Evolutionary conservation across 768 basidiomycete species (phyloP), one percentile per base, ranked within the genome.

Genomic region (Leccinum broughii): DNA sequence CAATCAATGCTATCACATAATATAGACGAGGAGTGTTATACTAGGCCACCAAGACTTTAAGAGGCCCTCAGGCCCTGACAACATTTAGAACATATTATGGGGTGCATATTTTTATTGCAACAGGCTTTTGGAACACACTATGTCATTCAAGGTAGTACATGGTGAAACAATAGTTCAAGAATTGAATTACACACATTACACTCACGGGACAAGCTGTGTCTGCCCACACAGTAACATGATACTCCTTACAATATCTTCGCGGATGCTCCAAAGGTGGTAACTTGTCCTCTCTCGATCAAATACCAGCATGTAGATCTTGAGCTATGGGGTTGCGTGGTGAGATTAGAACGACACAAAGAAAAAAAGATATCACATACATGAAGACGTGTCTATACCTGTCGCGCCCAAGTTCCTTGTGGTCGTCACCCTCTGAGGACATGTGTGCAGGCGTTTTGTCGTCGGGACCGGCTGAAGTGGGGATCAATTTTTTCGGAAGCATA

Each of bases 231-330:
- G 66, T 4, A 80, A 65, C 20, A 72, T 30, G 28, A 30, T 64
- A 55, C 75, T 80, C 63, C 77, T 62, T 62, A 2, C 24, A 24
- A 24, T 80, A 81, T 54, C 85, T 80, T 58, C 84, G 77, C 35
- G 87, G 90, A 64, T 83, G 81, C 73, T 92, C 90, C 39, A 92
- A 75, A 1, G 90, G 90, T 5, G 88, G 80, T 24, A 92, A 65
- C 58, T 82, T 80, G 34, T 87, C 85, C 37, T 83, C 83, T 80
- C 63, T 63, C 44, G 66, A 58, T 24, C 59, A 58, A 17, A 61
- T 61, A 44, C 74, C 75, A 1, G 49, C 10, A 46, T 71, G 74
- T 6, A 56, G 64, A 37, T 75, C 73, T 61, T 71, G 70, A 48
- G 56, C 62, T 69, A 15, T 10, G 17, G 30, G 51, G 30, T 34